Base-by-base conservation (phyloP, 768 basidiomycete genomes). In the Mycena galopus region DNA sequence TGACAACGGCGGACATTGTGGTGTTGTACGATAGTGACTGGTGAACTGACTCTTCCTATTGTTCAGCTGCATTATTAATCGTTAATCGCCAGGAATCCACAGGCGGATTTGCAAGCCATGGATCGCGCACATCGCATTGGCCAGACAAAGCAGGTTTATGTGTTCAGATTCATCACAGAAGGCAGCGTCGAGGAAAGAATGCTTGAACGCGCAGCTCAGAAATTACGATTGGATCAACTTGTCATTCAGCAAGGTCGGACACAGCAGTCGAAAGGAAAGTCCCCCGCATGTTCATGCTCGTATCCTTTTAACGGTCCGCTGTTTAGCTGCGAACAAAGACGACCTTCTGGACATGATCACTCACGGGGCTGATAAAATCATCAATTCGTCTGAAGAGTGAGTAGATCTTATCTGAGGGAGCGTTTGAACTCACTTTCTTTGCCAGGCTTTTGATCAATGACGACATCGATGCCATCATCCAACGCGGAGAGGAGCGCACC, bases 21-120 rank as follows among this genome's bases (percentile, higher is more conserved):
- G 92, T 99, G 0, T 84, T 99, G 7, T 99, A 98, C 74, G 98
- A 99, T 77, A 95, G 94, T 73, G 98, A 99, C 81, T 99, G 98
- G 97, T 94, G 70, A 29, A 87, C 79, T 2, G 17, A 55, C 53
- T 47, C 19, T 42, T n/a, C 39, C 35, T 73, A 29, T 25, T 16
- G 11, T 57, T 9, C 29, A 29, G 32, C 65, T 29, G 21, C 19
- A 12, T 63, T 16, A 17, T 67, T 73, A n/a, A 77, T 60, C 56
- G 25, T 14, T 35, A n/a, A 30, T 56, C 8, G 53, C 23, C 75
- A 96, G 94, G 96, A 99, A 99, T 81, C 97, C 98, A 2, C 98
- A 99, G 84, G 98, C 97, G 2, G 98, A 99, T 85, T 83, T 99
- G 56, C 98, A 99, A 80, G 98, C 98, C 6, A 98, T 98, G 97